Percentiles rank a stretch among this genome's conserved stretches.
Evolutionary conservation across 2,329 filamentous ascomycete species (phyloP).

Genomic region (Penicillium sp.): DNA sequence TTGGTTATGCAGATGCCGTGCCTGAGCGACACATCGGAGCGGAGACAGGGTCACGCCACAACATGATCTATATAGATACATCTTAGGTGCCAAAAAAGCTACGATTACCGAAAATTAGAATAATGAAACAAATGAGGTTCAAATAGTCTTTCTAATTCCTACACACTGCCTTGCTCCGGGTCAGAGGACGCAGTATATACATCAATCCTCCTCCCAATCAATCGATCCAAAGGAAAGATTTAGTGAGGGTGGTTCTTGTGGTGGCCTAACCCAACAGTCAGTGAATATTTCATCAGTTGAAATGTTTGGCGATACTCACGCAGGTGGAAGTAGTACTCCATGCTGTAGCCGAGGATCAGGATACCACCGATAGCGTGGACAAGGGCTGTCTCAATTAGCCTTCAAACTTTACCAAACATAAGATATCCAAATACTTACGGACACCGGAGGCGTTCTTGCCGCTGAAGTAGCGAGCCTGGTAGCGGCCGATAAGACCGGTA

Average conservation of each 20-base stretch:
- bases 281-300: neutral
- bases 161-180: constrained; percentile 33
- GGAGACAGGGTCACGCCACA: neutral
- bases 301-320: constrained; percentile 60
- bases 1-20: neutral
- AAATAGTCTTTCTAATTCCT: constrained; percentile 23
- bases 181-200: constrained; percentile 40
- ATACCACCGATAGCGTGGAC: constrained; percentile 80
- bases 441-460: constrained; percentile 85
- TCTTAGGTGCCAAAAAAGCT: neutral
- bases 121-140: constrained; percentile 25
- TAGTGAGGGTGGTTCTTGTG: constrained; percentile 99
- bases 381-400: constrained; percentile 61
- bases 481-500: constrained; percentile 79
- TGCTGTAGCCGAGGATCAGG: constrained; percentile 81
- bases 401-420: neutral
- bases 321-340: constrained; percentile 99
- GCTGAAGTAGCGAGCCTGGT: constrained; percentile 77
- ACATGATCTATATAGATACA: neutral
- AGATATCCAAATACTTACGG: constrained; percentile 64
- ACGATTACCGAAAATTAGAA: neutral
- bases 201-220: constrained; percentile 31
- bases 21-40: neutral
- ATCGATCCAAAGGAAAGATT: constrained; percentile 28
- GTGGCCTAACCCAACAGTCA: constrained; percentile 65